phyloP scores from a whole-genome alignment of 2,329 filamentous ascomycete genomes.

The Exophiala xenobiotica region DNA sequence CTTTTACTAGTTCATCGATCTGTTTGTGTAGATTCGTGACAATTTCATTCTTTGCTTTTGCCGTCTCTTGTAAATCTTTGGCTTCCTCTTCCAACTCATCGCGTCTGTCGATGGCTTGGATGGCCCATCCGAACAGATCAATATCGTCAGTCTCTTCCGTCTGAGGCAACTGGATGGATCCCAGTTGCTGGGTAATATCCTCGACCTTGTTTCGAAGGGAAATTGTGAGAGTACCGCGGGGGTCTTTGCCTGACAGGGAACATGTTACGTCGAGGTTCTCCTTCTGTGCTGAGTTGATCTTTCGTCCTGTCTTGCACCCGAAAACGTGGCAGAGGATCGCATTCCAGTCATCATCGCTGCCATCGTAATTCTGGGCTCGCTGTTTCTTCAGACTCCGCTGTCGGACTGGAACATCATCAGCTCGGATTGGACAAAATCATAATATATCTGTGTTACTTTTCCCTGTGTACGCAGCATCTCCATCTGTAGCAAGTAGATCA shows the following conservation, averaged over 20 bases:
- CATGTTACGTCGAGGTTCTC: constrained; percentile 23
- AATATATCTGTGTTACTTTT: constrained; percentile 39
- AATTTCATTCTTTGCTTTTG: constrained; percentile 48
- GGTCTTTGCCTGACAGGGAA: constrained; percentile 29
- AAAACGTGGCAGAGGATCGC: constrained; percentile 39
- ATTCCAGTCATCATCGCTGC: constrained; percentile 44
- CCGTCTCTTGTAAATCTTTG: constrained; percentile 41
- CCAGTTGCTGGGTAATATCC: constrained; percentile 57
- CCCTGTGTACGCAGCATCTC: constrained; percentile 53
- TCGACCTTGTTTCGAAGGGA: constrained; percentile 45
- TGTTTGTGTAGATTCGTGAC: constrained; percentile 54
- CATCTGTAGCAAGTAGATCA: constrained; percentile 58
- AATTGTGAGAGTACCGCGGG: constrained; percentile 38
- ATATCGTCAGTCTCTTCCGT: constrained; percentile 55
- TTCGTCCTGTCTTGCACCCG: constrained; percentile 16
- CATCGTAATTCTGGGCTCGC: constrained; percentile 45
- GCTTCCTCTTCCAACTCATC: constrained; percentile 44
- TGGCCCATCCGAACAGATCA: constrained; percentile 58
- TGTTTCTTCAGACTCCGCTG: constrained; percentile 38
- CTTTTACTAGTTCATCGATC: constrained; percentile 57
- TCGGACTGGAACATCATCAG: constrained; percentile 36
- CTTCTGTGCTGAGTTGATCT: constrained; percentile 10
- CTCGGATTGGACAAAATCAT: neutral
- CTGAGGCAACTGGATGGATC: constrained; percentile 52
- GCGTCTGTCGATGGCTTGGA: constrained; percentile 47